Evolutionary conservation across 495 filamentous ascomycete genomes (phyloP), one percentile per base, ranked within the genome.

Genomic region (Articulospora tetracladia): DNA sequence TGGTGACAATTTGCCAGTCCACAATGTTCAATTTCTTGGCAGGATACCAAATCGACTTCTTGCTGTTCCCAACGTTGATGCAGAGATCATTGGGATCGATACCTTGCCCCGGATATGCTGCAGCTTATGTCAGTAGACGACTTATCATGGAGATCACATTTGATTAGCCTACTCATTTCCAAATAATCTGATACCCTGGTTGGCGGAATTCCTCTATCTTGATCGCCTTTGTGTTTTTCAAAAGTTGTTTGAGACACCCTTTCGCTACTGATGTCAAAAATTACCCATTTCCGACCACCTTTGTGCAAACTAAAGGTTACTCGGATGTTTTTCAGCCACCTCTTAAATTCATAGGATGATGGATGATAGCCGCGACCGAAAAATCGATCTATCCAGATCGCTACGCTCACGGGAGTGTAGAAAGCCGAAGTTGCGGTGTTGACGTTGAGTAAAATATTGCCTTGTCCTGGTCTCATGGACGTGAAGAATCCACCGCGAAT

Each of bases 381-480:
- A 7, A 26, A 10, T 20, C 15, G 17, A 6, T 17, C 0, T 1
- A 61, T 56, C 41, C 53, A 61, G 0, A 11, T 22, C 25, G 51
- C 19, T 4, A 61, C 27, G n/a, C 23, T 32, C 3, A 77, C 69
- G 4, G 73, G 70, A 34, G 78, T 71, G 13, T 71, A 71, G 24
- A 79, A 76, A 34, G 59, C 59, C n/a, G 59, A 50, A 7, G 50
- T 61, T 1, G 30, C 41, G 15, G 19, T 39, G 27, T 80, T 79
- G 39, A 81, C 77, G 55, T 89, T 88, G 8, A 88, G 69, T 1
- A 88, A 72, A 13, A 87, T 63, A 4, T 84, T 77, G 3, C 81
- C 78, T 1, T 86, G 86, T 12, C 83, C 84, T 1, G 79, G 76
- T 22, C 87, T 82, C 17, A 85, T 79, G 68, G 85, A 88, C 49